Conservation (phyloP, 805 yeast species). For the Suhomyces sp. region DNA sequence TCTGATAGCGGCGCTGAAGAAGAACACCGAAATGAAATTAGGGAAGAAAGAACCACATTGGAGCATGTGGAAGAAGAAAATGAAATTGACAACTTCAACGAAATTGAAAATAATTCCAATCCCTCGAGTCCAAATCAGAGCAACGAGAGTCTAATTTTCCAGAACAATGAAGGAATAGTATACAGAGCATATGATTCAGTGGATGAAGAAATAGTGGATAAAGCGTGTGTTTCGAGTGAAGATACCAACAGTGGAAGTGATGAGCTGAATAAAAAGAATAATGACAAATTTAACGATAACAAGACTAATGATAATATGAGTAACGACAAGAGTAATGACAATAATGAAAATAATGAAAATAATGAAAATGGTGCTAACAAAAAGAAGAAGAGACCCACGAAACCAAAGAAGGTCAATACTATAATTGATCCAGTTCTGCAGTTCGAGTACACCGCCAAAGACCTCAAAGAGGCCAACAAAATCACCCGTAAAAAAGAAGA, state of each 20-base stretch:
- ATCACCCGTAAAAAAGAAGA: conserved; percentile 47
- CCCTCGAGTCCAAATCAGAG: not conserved
- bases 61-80: not conserved
- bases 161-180: not conserved
- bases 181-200: not conserved
- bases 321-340: not conserved
- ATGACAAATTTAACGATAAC: not conserved
- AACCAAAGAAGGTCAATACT: not conserved
- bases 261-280: not conserved
- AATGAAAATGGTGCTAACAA: not conserved
- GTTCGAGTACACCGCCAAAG: conserved; percentile 22
- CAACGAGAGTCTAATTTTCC: not conserved
- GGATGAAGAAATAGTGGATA: not conserved
- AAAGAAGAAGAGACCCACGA: not conserved
- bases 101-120: not conserved
- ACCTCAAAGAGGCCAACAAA: conserved; percentile 34
- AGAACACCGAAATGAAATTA: not conserved
- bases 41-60: not conserved
- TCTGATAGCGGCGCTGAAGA: conserved; percentile 16
- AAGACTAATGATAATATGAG: not conserved
- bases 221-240: not conserved
- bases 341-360: not conserved
- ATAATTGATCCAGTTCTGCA: conserved; percentile 8
- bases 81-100: not conserved
- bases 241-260: not conserved